Base-by-base conservation (phyloP, 257 asterid genomes). In the Penstemon eatonii region DNA sequence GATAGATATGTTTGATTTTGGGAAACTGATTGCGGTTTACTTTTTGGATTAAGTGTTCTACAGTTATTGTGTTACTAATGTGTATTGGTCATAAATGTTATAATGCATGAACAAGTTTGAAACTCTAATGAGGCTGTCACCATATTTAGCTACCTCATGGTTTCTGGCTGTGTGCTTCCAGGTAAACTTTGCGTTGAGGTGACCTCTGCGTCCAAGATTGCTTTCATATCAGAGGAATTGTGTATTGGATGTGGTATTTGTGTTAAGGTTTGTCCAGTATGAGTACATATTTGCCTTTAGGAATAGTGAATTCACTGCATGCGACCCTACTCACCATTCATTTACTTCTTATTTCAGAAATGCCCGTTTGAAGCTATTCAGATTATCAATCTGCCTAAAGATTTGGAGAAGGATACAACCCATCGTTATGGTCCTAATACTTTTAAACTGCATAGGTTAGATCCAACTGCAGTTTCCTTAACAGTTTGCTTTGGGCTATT, bases 221-320 rank as follows among this genome's bases (percentile, higher is more conserved):
- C 92, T 58, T 86, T 70, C 75, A 81, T 86, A 67, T 86, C 89
- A 0, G 92, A 83, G 75, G 89, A 86, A 74, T 61, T 86, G 67
- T 86, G 92, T 68, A 83, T 86, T 73, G 92, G 92, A 9, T 86
- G 92, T 49, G 87, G 87, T 78, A 84, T 82, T 39, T 82, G 89
- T 63, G 88, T 84, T 40, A 86, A 86, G 88, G 89, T 86, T 67
- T n/a, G 52, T 52, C n/a, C 12, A 6, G 38, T 62, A 6, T 42
- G 37, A 18, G 19, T 33, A 46, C 11, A 18, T 4, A n/a, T 18
- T 59, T 54, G 12, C 42, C 8, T 56, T 13, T 18, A 10, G 36
- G 60, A 51, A 3, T 61, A 11, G 4, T 42, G 15, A 25, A 19
- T 1, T 36, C 44, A 3, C 7, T 7, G 43, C 38, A 65, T 43